Evolutionary conservation across 2,329 filamentous ascomycete genomes (phyloP).

Genomic region (Volutella citrinella): DNA sequence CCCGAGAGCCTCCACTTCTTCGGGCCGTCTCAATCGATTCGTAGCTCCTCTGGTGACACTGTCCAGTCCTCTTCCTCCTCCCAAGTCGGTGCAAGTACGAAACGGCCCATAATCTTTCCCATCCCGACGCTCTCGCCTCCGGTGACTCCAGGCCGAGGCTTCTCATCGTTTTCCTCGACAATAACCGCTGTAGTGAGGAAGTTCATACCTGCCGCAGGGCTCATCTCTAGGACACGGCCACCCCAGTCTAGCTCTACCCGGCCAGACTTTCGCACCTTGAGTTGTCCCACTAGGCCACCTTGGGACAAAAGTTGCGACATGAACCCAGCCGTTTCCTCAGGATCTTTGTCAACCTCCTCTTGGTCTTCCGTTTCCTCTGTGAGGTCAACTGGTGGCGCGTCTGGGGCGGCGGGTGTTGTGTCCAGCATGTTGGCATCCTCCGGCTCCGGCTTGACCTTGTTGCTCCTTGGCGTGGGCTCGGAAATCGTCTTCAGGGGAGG

Average conservation of each 20-base stretch:
- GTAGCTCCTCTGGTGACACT: slow-evolving; percentile 35
- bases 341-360: slow-evolving; percentile 27
- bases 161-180: slow-evolving; percentile 55
- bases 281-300: slow-evolving; percentile 58
- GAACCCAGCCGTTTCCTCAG: slow-evolving; percentile 30
- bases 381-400: slow-evolving; percentile 38
- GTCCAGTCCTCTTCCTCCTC: slow-evolving; percentile 57
- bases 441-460: slow-evolving; percentile 42
- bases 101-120: slow-evolving; percentile 62
- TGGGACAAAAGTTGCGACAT: slow-evolving; percentile 41
- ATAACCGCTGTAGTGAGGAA: slow-evolving; percentile 60
- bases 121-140: slow-evolving; percentile 56
- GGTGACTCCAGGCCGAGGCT: slow-evolving; percentile 38
- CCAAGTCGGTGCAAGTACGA: slow-evolving; percentile 58
- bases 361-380: slow-evolving; percentile 33
- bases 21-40: slow-evolving; percentile 11
- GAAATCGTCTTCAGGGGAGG: slow-evolving; percentile 46
- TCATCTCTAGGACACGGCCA: slow-evolving; percentile 52
- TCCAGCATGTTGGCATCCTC: slow-evolving; percentile 37
- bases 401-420: slow-evolving; percentile 21
- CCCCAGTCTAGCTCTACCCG: slow-evolving; percentile 63
- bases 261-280: slow-evolving; percentile 60
- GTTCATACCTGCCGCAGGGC: slow-evolving; percentile 48
- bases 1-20: too few species aligned
- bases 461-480: slow-evolving; percentile 18